A percentile compares a stretch with the other conserved stretches of the same genome.
Evolutionary conservation across 441 rosid species (phyloP).

Genomic region (Syzygium syzygioides): DNA sequence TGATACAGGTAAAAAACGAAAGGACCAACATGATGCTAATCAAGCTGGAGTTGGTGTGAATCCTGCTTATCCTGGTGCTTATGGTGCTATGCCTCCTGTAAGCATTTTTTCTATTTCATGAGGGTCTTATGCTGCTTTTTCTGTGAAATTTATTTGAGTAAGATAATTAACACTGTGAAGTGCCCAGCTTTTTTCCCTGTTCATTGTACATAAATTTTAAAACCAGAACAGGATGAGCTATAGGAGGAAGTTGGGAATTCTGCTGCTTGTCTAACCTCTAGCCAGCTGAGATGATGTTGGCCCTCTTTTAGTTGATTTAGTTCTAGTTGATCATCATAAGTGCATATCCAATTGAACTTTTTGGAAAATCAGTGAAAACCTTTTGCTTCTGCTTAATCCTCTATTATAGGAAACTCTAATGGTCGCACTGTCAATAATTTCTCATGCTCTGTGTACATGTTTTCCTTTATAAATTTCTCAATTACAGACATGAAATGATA

Average conservation of each 20-base stretch:
- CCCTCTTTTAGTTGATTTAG: background rate
- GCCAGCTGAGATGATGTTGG: background rate
- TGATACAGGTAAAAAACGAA: conserved; percentile 61
- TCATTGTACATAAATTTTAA: background rate
- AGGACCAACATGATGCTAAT: conserved; percentile 77
- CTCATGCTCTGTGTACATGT: background rate
- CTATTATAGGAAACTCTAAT: background rate
- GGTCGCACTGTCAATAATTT: background rate
- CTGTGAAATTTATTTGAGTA: background rate
- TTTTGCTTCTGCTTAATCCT: background rate
- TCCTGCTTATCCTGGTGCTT: conserved; percentile 64
- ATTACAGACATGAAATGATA: background rate
- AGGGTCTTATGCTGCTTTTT: background rate
- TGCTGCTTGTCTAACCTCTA: background rate
- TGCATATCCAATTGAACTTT: background rate
- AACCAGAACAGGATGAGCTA: background rate
- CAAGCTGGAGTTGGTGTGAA: conserved; percentile 41
- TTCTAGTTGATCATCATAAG: background rate
- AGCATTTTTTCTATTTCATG: conserved; percentile 17
- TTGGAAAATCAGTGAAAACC: background rate
- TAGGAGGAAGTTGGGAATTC: background rate
- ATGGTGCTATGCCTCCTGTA: conserved; percentile 81
- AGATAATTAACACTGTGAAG: background rate
- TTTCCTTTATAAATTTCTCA: background rate
- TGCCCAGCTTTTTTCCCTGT: background rate